Base-by-base conservation (phyloP, 2,329 filamentous ascomycete genomes). In the Fusarium multiceps region DNA sequence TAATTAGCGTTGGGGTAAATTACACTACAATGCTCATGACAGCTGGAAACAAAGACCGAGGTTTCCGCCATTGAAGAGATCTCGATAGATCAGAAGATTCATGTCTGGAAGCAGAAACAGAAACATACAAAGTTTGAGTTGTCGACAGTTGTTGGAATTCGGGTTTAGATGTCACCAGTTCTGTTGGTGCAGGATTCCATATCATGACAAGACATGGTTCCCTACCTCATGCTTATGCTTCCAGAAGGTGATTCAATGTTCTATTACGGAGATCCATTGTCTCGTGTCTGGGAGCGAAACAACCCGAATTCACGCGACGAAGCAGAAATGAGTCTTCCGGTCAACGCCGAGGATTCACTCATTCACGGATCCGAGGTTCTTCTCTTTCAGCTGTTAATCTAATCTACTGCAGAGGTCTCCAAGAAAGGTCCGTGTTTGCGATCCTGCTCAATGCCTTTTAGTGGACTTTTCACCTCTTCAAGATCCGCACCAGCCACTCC, bases 401-500 rank as follows among this genome's bases (percentile, higher is more conserved):
- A 4, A 7, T 37, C 34, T 37, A 37, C 34, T 37, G 18, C 34
- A 37, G 18, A 37, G 18, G 34, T n/a, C 34, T 10, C 34, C 27
- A 27, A 11, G 32, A 51, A 40, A 41, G 42, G 63, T 68, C 59
- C 40, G 64, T 68, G 51, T 30, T 48, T 16, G 23, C 21, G n/a
- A 64, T 64, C 53, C 47, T 41, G 30, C 37, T 18, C 48, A 66
- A 66, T 66, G 54, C 54, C 11, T 50, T 42, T 46, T 16, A 48
- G 48, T 40, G 34, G 23, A 10, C 34, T 51, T 51, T 27, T 20
- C 13, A 55, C 4, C 12, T 16, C 18, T 27, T 27, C 27, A 51
- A 53, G 58, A 71, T 70, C 54, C 59, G 68, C 59, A 65, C 59
- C 67, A 56, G 43, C 68, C 68, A 61, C 63, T 65, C 63, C 57